A percentile compares a stretch with the other conserved stretches of the same genome.
Conservation (phyloP, 169 alveolate species). For the Plasmodium yoelii region DNA sequence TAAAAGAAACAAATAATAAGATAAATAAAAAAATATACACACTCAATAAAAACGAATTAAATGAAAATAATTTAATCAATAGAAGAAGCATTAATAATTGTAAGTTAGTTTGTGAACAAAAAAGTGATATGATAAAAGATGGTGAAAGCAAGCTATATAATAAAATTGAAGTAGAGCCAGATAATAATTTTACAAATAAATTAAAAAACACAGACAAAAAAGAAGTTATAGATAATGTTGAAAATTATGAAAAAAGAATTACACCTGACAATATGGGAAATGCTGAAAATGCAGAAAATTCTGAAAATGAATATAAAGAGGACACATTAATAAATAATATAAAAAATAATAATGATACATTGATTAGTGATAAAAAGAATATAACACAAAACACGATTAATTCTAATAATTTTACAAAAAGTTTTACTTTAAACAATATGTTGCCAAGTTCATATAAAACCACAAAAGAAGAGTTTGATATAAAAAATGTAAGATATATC, state of each 20-base stretch:
- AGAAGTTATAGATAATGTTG: neutral
- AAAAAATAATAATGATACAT: slow-evolving; percentile 1
- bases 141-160: neutral
- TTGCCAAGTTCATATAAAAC: slow-evolving; percentile 10
- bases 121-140: slow-evolving; percentile 25
- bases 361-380: slow-evolving; percentile 44
- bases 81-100: slow-evolving; percentile 11
- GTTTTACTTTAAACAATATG: slow-evolving; percentile 3
- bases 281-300: neutral
- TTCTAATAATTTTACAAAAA: slow-evolving; percentile 20
- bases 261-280: slow-evolving; percentile 5
- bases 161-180: neutral
- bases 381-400: slow-evolving; percentile 14
- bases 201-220: slow-evolving; percentile 8
- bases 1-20: slow-evolving; percentile 9
- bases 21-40: neutral
- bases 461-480: slow-evolving; percentile 41
- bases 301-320: slow-evolving; percentile 18
- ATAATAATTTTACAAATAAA: slow-evolving; percentile 9
- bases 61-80: slow-evolving; percentile 6
- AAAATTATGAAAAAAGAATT: slow-evolving; percentile 1
- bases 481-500: slow-evolving; percentile 63
- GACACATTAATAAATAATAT: neutral
- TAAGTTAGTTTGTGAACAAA: slow-evolving; percentile 17
- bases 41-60: slow-evolving; percentile 28